Conservation (phyloP, 768 basidiomycete genomes). For the Lactarius pseudohatsudake region DNA sequence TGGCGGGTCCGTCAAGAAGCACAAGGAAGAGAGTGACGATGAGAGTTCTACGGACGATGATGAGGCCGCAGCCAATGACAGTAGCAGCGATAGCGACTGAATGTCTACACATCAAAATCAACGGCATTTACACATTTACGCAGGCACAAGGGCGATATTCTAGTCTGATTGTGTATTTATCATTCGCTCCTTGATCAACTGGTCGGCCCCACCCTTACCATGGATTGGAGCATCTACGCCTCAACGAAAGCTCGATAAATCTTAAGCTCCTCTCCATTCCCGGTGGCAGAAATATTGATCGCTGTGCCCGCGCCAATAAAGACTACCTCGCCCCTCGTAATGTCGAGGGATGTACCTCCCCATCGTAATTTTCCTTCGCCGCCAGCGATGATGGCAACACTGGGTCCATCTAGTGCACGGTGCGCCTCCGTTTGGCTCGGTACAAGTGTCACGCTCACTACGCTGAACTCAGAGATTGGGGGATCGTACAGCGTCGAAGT, state of each 20-base stretch:
- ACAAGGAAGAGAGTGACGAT: conserved; percentile 48
- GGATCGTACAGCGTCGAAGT: conserved; percentile 75
- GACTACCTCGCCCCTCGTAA: conserved; percentile 69
- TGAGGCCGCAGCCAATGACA: conserved; percentile 48
- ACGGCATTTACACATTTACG: neutral
- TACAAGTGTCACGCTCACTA: conserved; percentile 59
- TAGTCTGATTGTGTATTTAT: neutral
- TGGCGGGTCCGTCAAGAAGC: conserved; percentile 79
- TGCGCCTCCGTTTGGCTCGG: conserved; percentile 53
- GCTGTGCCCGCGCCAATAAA: conserved; percentile 76
- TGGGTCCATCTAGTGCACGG: conserved; percentile 73
- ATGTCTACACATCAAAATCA: conserved; percentile 11
- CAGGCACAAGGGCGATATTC: neutral
- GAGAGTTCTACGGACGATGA: conserved; percentile 54
- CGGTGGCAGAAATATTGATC: conserved; percentile 44
- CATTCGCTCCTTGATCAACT: neutral
- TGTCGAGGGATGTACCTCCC: conserved; percentile 41
- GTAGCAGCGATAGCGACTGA: conserved; percentile 55
- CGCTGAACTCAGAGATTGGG: conserved; percentile 91
- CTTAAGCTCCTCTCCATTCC: conserved; percentile 43
- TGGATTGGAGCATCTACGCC: conserved; percentile 27
- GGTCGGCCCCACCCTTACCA: neutral
- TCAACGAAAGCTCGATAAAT: conserved; percentile 74
- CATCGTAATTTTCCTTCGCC: conserved; percentile 61
- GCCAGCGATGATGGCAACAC: conserved; percentile 73